Evolutionary conservation across 148 eudicot genomes (phyloP), one percentile per base, ranked within the genome.

Genomic region (Cornus kousa): DNA sequence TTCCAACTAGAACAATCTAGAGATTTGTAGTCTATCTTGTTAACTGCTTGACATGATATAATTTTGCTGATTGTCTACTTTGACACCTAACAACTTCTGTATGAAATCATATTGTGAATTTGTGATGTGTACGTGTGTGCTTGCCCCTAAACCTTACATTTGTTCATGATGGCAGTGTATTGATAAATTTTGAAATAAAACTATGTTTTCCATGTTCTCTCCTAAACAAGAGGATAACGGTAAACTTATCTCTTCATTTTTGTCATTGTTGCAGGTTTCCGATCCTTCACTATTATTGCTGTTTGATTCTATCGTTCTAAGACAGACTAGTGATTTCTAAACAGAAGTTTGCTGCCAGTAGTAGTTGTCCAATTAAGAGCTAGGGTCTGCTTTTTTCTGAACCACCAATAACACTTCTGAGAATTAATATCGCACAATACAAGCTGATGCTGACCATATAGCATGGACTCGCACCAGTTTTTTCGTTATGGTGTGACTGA

Each of bases 381-480:
- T 28, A 28, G 28, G 28, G 28, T 28, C 28, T 28, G 28, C 28
- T 28, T 28, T 28, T 28, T 28, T 28, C 28, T 28, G 28, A 28
- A 28, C 28, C 28, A 28, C 28, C 28, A 28, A 28, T 28, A 28
- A 28, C 71, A 66, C 28, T 71, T 28, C 33, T 72, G 40, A 48
- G 64, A 23, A 11, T 10, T 12, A 39, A 7, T 57, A 4, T n/a
- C 39, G 48, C 48, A 28, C 72, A 55, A 2, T 50, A 53, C 74
- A 71, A 43, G 79, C 87, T 82, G 70, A 70, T 88, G 86, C 82
- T 74, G 24, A 35, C 71, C 57, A 59, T 72, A 35, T 88, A 90
- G 89, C 70, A 96, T 96, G 99, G 98, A 91, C 71, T 87, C 97
- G n/a, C 87, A 76, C 76, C 93, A 86, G 48, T 67, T 85, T 65